Base-by-base conservation (phyloP, 2,329 filamentous ascomycete genomes). In the Epichloe scottii region DNA sequence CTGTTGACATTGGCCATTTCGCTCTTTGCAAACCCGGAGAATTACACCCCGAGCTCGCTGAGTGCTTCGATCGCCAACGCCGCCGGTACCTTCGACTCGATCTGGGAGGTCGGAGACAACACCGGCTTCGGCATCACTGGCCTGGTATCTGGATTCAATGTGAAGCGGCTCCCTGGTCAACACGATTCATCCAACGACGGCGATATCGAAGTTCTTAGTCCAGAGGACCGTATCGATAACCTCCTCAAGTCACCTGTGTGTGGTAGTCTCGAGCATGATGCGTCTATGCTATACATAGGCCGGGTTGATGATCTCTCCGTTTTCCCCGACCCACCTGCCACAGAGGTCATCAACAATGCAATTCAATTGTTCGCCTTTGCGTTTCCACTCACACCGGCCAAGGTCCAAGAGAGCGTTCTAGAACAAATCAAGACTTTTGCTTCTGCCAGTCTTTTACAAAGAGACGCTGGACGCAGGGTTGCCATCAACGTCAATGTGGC, bases 31-130 rank as follows among this genome's bases (percentile, higher is more conserved):
- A 90, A 97, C 60, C 89, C 91, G 0, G 89, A 94, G 52, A 89
- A 88, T 60, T 94, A 95, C 62, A 82, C 82, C 0, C 84, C 87
- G 15, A 91, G 82, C 59, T 91, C 89, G 2, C 66, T 97, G 46
- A 95, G 91, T 61, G 86, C 88, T 14, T 89, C 90, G 0, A 96
- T 98, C 60, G 91, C 91, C 17, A 93, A 85, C 57, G 87, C 90
- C 15, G 87, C 89, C 1, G 89, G 87, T 5, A 86, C 82, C 3
- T 96, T 97, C 61, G 93, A 98, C 60, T 90, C 83, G 1, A 81
- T 98, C 39, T 98, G 93, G 93, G 91, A 97, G 55, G 80, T 95
- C 6, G 86, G 84, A 8, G 93, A 98, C 65, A 97, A 97, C 62
- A 90, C 84, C 59, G 91, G 90, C 1, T 97, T 95, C 66, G 93